A percentile compares a stretch with the other conserved stretches of the same genome.
These are phyloP conservation scores for Ustilago loliicola DNA, from an alignment of 1,284 basidiomycete genomes.

Conservation along the genomic window DNA sequence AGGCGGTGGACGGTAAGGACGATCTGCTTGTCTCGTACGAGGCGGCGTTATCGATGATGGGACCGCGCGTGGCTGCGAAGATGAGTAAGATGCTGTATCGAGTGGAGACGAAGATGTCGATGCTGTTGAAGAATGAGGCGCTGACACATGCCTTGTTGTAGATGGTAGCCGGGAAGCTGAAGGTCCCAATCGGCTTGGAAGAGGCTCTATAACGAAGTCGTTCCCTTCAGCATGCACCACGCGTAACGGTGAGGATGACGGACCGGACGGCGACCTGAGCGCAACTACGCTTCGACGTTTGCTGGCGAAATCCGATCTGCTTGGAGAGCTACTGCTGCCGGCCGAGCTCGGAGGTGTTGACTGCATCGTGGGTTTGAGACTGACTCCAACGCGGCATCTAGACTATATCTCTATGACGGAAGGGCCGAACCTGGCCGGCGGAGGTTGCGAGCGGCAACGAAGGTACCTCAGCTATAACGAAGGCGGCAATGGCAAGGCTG, in stretches of 20 bases:
- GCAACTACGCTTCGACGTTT: slow-evolving; percentile 16
- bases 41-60: slow-evolving; percentile 29
- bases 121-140: slow-evolving; percentile 7
- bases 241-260: slow-evolving; percentile 10
- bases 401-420: too few species aligned
- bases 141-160: slow-evolving; percentile 16
- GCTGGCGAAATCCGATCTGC: slow-evolving; percentile 1
- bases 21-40: slow-evolving; percentile 22
- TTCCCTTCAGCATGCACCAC: slow-evolving; percentile 40
- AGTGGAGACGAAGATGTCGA: slow-evolving; percentile 6
- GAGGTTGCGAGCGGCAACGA: not conserved
- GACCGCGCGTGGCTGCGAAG: slow-evolving; percentile 13
- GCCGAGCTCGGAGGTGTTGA: slow-evolving; percentile 1
- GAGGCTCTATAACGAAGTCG: slow-evolving; percentile 39
- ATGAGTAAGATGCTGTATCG: not conserved
- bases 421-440: too few species aligned
- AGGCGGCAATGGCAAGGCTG: not conserved
- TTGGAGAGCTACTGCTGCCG: slow-evolving; percentile 16
- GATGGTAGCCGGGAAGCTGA: slow-evolving; percentile 7
- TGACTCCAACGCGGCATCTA: not conserved
- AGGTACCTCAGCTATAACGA: not conserved
- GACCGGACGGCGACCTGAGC: not conserved
- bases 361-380: slow-evolving; percentile 8
- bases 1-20: slow-evolving; percentile 45
- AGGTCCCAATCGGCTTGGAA: slow-evolving; percentile 15